Base-by-base conservation (phyloP, 495 filamentous ascomycete genomes). In the Terfezia boudieri region DNA sequence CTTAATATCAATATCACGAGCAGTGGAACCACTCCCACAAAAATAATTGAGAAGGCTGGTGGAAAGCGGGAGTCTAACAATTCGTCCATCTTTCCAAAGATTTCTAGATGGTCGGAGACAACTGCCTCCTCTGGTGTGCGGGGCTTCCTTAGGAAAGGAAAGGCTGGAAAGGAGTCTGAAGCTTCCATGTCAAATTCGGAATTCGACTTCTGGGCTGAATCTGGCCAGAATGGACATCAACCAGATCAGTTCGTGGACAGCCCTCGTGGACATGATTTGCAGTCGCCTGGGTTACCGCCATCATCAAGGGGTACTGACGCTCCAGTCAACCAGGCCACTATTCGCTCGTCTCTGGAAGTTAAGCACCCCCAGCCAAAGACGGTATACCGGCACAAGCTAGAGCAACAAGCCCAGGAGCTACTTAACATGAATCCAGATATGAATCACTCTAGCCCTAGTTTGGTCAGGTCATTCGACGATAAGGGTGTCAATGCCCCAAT, bases 61-160 rank as follows among this genome's bases (percentile, higher is more conserved):
- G 49, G 81, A 60, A 95, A 94, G 70, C 86, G 93, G 68, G 92
- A 93, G 67, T 90, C 85, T 10, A 84, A 76, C 67, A 80, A 76
- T 60, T 89, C 86, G 12, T 90, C 85, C 4, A 80, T 93, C 65
- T 90, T 87, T 69, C 84, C 86, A 23, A 93, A 88, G 68, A 84
- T 94, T 56, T 96, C 92, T 11, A 79, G 90, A 36, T 99, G 90
- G 90, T 95, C 89, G 4, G 88, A 90, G 68, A 95, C 90, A 20
- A 96, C 90, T 5, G 75, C 87, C 22, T 90, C 92, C 2, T 81
- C 82, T n/a, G 71, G 63, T 58, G 20, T 73, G 63, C 43, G 53
- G 56, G 57, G 55, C 49, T 62, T 65, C 54, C 52, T 64, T 38
- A 54, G 43, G 37, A 59, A 54, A 36, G 58, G 58, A 50, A 62